These are phyloP conservation scores for Niebla homalea DNA, from an alignment of 495 filamentous ascomycete species.

Conservation along the genomic window DNA sequence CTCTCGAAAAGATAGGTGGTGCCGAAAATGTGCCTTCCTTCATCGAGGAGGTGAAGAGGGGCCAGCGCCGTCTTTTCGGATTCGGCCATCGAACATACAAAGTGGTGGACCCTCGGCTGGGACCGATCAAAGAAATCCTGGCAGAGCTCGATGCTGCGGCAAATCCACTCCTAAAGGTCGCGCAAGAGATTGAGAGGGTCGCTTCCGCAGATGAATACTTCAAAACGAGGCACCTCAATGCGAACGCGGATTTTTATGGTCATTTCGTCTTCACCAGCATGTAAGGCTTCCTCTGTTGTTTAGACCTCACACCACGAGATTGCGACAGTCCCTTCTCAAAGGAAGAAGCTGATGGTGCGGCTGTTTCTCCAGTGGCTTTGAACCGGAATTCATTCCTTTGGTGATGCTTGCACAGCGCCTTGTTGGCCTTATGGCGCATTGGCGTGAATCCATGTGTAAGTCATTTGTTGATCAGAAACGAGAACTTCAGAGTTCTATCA, in stretches of 20 bases:
- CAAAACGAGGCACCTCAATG: conserved; percentile 30
- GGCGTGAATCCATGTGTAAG: conserved; percentile 31
- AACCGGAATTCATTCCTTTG: conserved; percentile 25
- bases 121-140: conserved; percentile 34
- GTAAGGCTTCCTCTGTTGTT: conserved; percentile 15
- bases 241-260: conserved; percentile 46
- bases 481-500: not conserved
- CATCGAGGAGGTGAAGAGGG: conserved; percentile 37
- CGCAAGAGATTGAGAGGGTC: conserved; percentile 35
- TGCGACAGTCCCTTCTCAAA: not conserved
- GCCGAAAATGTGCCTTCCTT: conserved; percentile 33
- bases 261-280: conserved; percentile 43
- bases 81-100: conserved; percentile 48
- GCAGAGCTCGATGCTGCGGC: conserved; percentile 24
- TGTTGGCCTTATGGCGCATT: conserved; percentile 31
- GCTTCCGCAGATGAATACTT: conserved; percentile 42
- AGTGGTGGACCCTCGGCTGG: conserved; percentile 37
- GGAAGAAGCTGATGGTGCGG: not conserved
- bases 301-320: not conserved
- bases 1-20: conserved; percentile 31
- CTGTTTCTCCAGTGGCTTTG: conserved; percentile 20
- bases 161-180: conserved; percentile 36
- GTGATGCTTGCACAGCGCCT: conserved; percentile 26
- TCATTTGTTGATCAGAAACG: not conserved
- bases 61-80: conserved; percentile 41